Conservation (phyloP, 768 basidiomycete genomes). For the Suillus bovinus region DNA sequence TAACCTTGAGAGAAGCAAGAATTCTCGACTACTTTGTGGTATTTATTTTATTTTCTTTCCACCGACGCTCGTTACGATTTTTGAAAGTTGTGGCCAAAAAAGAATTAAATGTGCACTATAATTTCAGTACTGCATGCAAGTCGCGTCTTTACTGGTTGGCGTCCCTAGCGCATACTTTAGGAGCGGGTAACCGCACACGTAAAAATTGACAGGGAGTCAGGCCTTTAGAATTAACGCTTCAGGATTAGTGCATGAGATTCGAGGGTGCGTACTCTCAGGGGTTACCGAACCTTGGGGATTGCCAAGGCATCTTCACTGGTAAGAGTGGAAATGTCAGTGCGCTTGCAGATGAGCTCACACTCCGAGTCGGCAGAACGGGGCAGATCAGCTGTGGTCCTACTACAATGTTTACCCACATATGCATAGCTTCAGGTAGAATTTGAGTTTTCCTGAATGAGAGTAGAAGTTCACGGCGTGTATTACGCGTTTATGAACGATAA, state of each 20-base stretch:
- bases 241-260: slow-evolving; percentile 23
- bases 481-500: background rate
- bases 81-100: background rate
- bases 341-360: background rate
- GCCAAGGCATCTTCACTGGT: background rate
- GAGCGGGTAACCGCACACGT: slow-evolving; percentile 24
- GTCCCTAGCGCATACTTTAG: background rate
- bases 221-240: slow-evolving; percentile 12
- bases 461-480: background rate
- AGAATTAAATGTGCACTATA: too few relatives aligned
- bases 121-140: background rate
- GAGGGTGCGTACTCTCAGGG: slow-evolving; percentile 21
- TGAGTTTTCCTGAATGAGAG: background rate
- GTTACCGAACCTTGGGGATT: background rate
- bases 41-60: background rate
- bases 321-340: background rate
- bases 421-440: background rate
- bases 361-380: slow-evolving; percentile 2
- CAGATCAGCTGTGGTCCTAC: background rate
- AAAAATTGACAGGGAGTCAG: slow-evolving; percentile 30
- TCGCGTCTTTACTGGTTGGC: background rate
- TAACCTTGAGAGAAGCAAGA: slow-evolving; percentile 1
- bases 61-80: background rate
- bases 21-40: background rate
- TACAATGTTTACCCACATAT: background rate